Percentiles rank a stretch among this genome's conserved stretches.
Evolutionary conservation across 331 rosid genomes (phyloP).

Genomic region (Rosa hybrid): DNA sequence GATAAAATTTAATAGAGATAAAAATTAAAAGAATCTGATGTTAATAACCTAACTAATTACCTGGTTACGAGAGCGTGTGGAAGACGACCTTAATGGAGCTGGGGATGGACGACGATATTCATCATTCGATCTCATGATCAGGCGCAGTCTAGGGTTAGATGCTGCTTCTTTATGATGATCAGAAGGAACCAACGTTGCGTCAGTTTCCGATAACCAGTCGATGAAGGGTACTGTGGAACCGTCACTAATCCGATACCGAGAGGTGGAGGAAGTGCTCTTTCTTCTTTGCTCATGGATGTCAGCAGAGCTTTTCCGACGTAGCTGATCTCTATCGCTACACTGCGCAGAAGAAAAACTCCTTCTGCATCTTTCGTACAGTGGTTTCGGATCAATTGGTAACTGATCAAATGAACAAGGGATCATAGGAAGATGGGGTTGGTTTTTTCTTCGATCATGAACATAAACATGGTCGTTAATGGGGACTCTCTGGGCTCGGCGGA

Average conservation of each 20-base stretch:
- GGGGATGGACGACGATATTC: constrained; percentile 1
- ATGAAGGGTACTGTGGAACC: constrained; percentile 31
- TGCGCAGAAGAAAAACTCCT: constrained; percentile 43
- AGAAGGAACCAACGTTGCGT: constrained; percentile 21
- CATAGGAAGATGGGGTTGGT: constrained; percentile 28
- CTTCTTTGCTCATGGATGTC: constrained; percentile 39
- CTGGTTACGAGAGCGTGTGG: constrained; percentile 61
- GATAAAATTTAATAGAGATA: background rate
- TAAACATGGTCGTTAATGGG: constrained; percentile 14
- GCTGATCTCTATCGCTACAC: constrained; percentile 18
- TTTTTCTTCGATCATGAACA: constrained; percentile 34
- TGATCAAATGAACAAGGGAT: constrained; percentile 64
- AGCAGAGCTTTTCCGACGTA: constrained; percentile 55
- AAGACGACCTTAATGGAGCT: constrained; percentile 41
- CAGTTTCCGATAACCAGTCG: constrained; percentile 55
- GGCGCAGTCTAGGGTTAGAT: constrained; percentile 7
- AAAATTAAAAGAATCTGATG: background rate
- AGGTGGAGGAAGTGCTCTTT: constrained; percentile 21
- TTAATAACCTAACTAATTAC: constrained; percentile 30
- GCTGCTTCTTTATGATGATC: background rate
- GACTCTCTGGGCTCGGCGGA: constrained; percentile 28
- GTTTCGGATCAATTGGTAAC: constrained; percentile 65
- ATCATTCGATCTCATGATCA: constrained; percentile 23
- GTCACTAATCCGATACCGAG: constrained; percentile 57
- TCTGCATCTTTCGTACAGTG: constrained; percentile 49